Base-by-base conservation (phyloP, 257 asterid genomes). In the Haberlea rhodopensis region DNA sequence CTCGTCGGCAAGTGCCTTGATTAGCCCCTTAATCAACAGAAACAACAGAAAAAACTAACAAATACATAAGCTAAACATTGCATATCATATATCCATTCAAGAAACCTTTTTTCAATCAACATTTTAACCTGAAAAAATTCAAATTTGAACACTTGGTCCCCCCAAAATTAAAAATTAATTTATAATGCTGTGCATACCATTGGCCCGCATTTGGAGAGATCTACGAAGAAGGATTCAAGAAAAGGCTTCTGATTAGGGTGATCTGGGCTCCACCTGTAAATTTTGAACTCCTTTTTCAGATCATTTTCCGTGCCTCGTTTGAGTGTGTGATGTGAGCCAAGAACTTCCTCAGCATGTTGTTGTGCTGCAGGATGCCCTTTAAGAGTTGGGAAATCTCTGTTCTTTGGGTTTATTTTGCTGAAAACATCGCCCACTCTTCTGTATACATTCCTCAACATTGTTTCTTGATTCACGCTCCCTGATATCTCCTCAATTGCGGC, bases 241-340 rank as follows among this genome's bases (percentile, higher is more conserved):
- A 65, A 76, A 8, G 97, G 94, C 60, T 75, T 83, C 8, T 67
- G 79, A 54, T 71, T 49, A 5, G 94, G 91, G 29, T 61, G 20
- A 65, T 81, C 70, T 0, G 94, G 95, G 74, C 77, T 79, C 94
- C 95, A 89, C 18, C 96, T 63, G 48, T 89, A 89, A 32, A 87
- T 83, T 79, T 71, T 81, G 82, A 88, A 87, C 63, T 89, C 95
- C 70, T 88, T 85, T 24, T 8, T 74, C 52, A 49, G 5, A 8
- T 29, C 9, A 10, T 6, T 62, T 9, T 10, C 32, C 29, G 34
- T 48, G 0, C 27, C 63, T 1, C 21, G 53, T 27, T 71, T 68
- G 48, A 82, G 67, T 21, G 68, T 34, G 11, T 58, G 55, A 5
- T 78, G 71, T 1, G 84, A 67, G 23, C 72, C 81, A 2, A 75